Conservation (phyloP, 2,329 filamentous ascomycete genomes). For the Claviceps capensis region DNA sequence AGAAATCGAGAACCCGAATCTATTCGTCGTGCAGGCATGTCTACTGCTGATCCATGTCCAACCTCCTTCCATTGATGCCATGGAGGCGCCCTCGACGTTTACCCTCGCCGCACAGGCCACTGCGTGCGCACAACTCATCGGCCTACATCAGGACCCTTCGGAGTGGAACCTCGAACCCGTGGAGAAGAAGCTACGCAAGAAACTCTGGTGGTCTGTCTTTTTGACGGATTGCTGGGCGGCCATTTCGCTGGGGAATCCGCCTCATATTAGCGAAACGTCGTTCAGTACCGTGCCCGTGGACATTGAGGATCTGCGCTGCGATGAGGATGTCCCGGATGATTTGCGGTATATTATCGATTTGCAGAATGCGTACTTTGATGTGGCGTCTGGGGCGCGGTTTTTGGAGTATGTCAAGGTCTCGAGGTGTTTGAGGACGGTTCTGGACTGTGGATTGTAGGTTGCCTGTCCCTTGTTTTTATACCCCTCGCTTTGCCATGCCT, state of each 20-base stretch:
- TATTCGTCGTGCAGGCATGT: slow-evolving; percentile 32
- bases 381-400: slow-evolving; percentile 24
- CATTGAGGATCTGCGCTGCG: slow-evolving; percentile 28
- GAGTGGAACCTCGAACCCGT: slow-evolving; percentile 27
- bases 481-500: background rate
- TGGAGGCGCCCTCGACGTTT: slow-evolving; percentile 32
- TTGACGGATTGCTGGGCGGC: slow-evolving; percentile 30
- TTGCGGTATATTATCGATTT: slow-evolving; percentile 22
- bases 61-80: slow-evolving; percentile 29
- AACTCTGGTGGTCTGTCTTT: slow-evolving; percentile 32
- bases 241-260: slow-evolving; percentile 32
- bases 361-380: slow-evolving; percentile 17
- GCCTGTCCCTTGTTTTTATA: background rate
- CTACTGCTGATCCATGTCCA: slow-evolving; percentile 30
- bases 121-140: slow-evolving; percentile 31
- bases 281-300: slow-evolving; percentile 25
- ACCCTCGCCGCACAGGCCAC: slow-evolving; percentile 28
- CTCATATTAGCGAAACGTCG: slow-evolving; percentile 26
- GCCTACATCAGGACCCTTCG: slow-evolving; percentile 29
- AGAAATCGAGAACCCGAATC: slow-evolving; percentile 32
- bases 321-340: slow-evolving; percentile 26
- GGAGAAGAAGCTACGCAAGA: slow-evolving; percentile 29
- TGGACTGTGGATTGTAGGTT: slow-evolving; percentile 22
- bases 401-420: slow-evolving; percentile 20
- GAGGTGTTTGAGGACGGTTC: slow-evolving; percentile 17